A percentile compares a stretch with the other conserved stretches of the same genome.
Conservation (phyloP, 2,329 filamentous ascomycete genomes). For the Pseudogymnoascus sp. region DNA sequence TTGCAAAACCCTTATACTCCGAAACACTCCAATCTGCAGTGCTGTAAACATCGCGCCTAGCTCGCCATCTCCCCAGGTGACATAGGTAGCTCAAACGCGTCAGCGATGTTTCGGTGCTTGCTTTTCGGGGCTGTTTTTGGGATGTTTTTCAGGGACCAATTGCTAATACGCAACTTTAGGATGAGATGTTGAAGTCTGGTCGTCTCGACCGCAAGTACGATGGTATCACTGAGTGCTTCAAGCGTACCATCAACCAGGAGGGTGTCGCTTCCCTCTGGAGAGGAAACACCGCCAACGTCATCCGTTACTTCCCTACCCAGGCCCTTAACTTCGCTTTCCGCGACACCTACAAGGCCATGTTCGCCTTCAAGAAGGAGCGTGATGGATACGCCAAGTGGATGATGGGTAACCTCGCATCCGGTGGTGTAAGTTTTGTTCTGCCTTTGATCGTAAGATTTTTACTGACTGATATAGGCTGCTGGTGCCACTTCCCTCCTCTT, state of each 20-base stretch:
- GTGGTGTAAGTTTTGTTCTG: constrained; percentile 72
- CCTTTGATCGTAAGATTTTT: not conserved
- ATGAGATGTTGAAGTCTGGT: constrained; percentile 99
- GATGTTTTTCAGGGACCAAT: not conserved
- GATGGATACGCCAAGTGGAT: constrained; percentile 99
- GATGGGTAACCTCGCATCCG: constrained; percentile 98
- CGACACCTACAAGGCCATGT: constrained; percentile 99
- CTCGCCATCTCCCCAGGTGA: not conserved
- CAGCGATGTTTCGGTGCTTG: not conserved
- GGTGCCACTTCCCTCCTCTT: constrained; percentile 99
- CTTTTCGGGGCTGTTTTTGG: not conserved
- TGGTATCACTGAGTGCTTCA: constrained; percentile 94
- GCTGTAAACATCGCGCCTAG: not conserved
- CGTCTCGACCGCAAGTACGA: constrained; percentile 97
- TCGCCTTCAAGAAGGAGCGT: constrained; percentile 99
- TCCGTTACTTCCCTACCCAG: constrained; percentile 99
- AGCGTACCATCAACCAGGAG: constrained; percentile 81
- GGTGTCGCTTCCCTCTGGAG: constrained; percentile 95
- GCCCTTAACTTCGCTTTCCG: constrained; percentile 99
- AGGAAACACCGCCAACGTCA: constrained; percentile 99
- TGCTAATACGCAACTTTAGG: constrained; percentile 47
- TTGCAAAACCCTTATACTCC: constrained; percentile 25
- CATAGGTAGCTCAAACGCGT: not conserved
- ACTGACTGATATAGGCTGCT: constrained; percentile 56
- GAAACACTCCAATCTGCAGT: constrained; percentile 8